These are phyloP conservation scores for Vararia minispora DNA, from an alignment of 768 basidiomycete genomes.

Conservation along the genomic window DNA sequence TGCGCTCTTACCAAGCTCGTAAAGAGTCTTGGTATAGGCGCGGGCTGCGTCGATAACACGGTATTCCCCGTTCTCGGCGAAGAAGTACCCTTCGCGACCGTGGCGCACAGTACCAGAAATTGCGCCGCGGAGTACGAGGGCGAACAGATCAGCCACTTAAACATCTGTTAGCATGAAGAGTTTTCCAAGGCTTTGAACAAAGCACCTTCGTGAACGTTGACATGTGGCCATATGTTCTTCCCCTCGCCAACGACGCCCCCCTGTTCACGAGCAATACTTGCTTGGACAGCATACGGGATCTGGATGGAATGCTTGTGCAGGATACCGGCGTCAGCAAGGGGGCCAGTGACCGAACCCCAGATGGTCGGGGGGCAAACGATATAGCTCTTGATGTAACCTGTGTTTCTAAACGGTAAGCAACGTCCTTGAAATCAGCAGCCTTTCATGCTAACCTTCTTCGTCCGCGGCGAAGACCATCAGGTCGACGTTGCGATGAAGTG, in stretches of 20 bases:
- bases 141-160: slow-evolving; percentile 32
- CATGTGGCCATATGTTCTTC: slow-evolving; percentile 46
- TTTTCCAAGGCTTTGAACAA: slow-evolving; percentile 7
- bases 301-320: slow-evolving; percentile 42
- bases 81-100: slow-evolving; percentile 27
- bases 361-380: slow-evolving; percentile 48
- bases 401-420: slow-evolving; percentile 10
- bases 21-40: slow-evolving; percentile 25
- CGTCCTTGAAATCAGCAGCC: neutral
- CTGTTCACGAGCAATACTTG: slow-evolving; percentile 33
- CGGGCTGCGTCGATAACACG: slow-evolving; percentile 23
- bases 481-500: slow-evolving; percentile 41
- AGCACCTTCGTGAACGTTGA: slow-evolving; percentile 43
- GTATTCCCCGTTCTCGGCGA: slow-evolving; percentile 24
- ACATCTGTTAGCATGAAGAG: neutral
- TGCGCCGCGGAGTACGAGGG: slow-evolving; percentile 29
- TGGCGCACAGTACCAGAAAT: slow-evolving; percentile 18
- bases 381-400: slow-evolving; percentile 40
- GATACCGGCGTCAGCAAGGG: slow-evolving; percentile 39
- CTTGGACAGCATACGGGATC: slow-evolving; percentile 36
- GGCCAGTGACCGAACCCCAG: slow-evolving; percentile 40
- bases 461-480: slow-evolving; percentile 35
- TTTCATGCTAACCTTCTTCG: slow-evolving; percentile 25
- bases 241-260: slow-evolving; percentile 49
- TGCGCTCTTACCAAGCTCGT: slow-evolving; percentile 19